phyloP scores from a whole-genome alignment of 345 rosid species.

The Anastatica hierochuntica region DNA sequence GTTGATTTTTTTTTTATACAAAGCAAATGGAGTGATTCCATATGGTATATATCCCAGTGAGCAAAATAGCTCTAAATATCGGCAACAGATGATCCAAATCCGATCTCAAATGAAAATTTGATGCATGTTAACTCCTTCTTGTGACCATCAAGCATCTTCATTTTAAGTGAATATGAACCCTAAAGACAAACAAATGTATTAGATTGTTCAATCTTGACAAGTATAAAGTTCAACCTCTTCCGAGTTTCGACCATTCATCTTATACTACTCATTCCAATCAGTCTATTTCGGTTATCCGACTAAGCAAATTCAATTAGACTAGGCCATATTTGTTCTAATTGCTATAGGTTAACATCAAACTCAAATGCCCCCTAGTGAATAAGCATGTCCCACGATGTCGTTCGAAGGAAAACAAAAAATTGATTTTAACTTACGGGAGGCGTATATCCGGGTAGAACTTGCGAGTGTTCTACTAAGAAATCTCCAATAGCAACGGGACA shows the following conservation, averaged over 20 bases:
- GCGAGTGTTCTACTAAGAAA: slow-evolving; percentile 70
- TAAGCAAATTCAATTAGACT: too few relatives aligned
- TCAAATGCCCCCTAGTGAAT: background rate
- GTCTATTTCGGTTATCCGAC: too few relatives aligned
- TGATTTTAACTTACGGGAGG: slow-evolving; percentile 63
- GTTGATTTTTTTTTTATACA: background rate
- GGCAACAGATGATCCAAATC: slow-evolving; percentile 40
- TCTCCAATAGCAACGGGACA: slow-evolving; percentile 78
- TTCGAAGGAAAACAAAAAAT: background rate
- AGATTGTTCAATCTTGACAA: too few relatives aligned
- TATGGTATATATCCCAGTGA: background rate
- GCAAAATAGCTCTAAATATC: slow-evolving; percentile 31
- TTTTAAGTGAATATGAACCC: slow-evolving; percentile 73
- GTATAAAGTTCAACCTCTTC: background rate
- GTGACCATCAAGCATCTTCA: slow-evolving; percentile 63
- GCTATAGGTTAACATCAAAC: background rate
- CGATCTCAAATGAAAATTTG: slow-evolving; percentile 50
- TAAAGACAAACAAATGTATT: background rate
- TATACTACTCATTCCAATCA: background rate
- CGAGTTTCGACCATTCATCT: background rate
- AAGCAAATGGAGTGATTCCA: slow-evolving; percentile 5
- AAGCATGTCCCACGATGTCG: background rate
- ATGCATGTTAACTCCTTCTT: slow-evolving; percentile 61
- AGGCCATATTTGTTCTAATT: background rate
- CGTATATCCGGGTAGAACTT: slow-evolving; percentile 72